Conservation (phyloP, 2,329 filamentous ascomycete genomes). For the Aspergillus flavus region DNA sequence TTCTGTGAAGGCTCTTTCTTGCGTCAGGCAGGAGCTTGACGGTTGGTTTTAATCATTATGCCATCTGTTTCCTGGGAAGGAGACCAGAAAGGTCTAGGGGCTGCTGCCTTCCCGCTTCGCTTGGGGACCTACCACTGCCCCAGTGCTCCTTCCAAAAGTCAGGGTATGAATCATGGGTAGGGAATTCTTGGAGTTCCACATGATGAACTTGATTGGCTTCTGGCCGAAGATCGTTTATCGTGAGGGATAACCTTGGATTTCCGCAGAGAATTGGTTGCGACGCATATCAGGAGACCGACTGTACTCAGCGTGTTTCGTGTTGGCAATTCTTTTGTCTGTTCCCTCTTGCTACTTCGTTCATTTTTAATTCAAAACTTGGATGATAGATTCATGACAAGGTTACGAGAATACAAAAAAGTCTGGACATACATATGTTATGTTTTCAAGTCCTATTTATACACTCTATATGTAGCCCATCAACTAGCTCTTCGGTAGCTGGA, state of each 20-base stretch:
- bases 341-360: conserved; percentile 27
- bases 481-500: not conserved
- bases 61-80: conserved; percentile 11
- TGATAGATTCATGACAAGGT: conserved; percentile 39
- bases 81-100: conserved; percentile 13
- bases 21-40: conserved; percentile 7
- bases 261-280: conserved; percentile 34
- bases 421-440: not conserved
- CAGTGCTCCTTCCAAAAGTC: conserved; percentile 21
- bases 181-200: conserved; percentile 12
- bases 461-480: conserved; percentile 11
- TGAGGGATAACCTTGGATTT: conserved; percentile 22
- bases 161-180: conserved; percentile 35
- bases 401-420: conserved; percentile 35
- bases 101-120: conserved; percentile 20
- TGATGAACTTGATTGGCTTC: conserved; percentile 17
- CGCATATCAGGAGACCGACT: conserved; percentile 31
- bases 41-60: conserved; percentile 5
- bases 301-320: conserved; percentile 30
- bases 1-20: conserved; percentile 7
- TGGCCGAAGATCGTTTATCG: conserved; percentile 18
- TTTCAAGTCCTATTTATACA: conserved; percentile 16
- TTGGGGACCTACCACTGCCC: conserved; percentile 15
- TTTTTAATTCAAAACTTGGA: conserved; percentile 25
- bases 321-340: conserved; percentile 31